These are phyloP conservation scores for Boletellus deceptivus DNA, from an alignment of 1,284 basidiomycete genomes.

Conservation along the genomic window DNA sequence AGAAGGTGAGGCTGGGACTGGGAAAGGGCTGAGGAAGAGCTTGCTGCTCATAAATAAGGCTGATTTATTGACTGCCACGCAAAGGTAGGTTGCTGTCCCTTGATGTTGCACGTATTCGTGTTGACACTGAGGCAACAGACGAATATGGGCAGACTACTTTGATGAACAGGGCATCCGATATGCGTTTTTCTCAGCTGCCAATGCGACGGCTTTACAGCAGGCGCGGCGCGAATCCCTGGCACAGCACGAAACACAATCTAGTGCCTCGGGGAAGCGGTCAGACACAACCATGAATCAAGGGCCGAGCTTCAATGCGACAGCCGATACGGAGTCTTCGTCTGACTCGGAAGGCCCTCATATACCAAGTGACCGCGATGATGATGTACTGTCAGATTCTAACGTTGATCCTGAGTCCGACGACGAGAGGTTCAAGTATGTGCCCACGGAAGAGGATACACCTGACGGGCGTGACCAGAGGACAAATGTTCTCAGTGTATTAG, in stretches of 20 bases:
- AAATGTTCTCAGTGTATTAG: constrained; percentile 81
- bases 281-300: not conserved
- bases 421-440: constrained; percentile 42
- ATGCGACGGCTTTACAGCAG: constrained; percentile 84
- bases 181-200: constrained; percentile 95
- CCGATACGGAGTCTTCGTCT: constrained; percentile 25
- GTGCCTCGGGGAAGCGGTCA: constrained; percentile 3
- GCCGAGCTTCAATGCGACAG: not conserved
- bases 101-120: constrained; percentile 18
- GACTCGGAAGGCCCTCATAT: constrained; percentile 27
- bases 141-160: constrained; percentile 92
- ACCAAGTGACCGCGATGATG: constrained; percentile 26
- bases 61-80: constrained; percentile 85
- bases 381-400: constrained; percentile 27
- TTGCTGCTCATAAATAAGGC: constrained; percentile 96
- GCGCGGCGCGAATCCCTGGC: constrained; percentile 55
- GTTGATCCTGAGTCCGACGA: constrained; percentile 34
- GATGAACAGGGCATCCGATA: constrained; percentile 79
- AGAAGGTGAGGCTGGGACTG: constrained; percentile 76
- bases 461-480: constrained; percentile 66
- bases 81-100: constrained; percentile 57
- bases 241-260: constrained; percentile 13
- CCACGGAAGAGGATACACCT: constrained; percentile 51
- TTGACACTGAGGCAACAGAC: constrained; percentile 45
- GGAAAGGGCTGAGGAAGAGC: constrained; percentile 66